These are phyloP conservation scores for Naganishia randhawae DNA, from an alignment of 768 basidiomycete genomes.

Conservation along the genomic window DNA sequence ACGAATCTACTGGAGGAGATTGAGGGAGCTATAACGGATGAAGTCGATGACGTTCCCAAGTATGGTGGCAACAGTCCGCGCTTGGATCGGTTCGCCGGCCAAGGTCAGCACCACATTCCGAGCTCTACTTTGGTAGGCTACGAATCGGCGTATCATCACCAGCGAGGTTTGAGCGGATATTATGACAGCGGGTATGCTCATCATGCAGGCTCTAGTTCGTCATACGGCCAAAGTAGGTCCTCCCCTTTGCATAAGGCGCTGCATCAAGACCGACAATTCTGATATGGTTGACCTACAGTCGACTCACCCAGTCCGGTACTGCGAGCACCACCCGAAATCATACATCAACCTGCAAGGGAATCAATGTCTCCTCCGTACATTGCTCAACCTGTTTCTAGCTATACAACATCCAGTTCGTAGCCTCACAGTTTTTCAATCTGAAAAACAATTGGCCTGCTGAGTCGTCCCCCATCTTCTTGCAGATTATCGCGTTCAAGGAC, in stretches of 20 bases:
- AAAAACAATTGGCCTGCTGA: no score
- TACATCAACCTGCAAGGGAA: neutral
- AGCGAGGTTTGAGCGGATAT: neutral
- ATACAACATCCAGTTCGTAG: neutral
- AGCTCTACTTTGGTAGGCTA: neutral
- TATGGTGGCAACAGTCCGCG: neutral
- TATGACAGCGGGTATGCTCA: constrained; percentile 1
- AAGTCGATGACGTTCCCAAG: neutral
- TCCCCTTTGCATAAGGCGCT: neutral
- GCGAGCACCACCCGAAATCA: neutral
- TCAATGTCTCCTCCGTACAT: neutral
- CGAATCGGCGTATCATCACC: neutral
- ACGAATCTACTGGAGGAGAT: constrained; percentile 18
- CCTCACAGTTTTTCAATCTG: neutral
- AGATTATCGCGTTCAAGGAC: neutral
- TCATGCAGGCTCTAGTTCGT: constrained; percentile 8
- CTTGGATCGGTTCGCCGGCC: neutral
- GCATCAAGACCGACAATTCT: neutral
- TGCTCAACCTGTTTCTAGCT: neutral
- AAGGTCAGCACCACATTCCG: neutral
- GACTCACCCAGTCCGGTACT: constrained; percentile 12
- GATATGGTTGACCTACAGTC: neutral
- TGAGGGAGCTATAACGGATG: constrained; percentile 21
- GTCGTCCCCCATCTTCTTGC: neutral
- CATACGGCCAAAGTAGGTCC: constrained; percentile 3